These are phyloP conservation scores for Antarctomyces pellizariae DNA, from an alignment of 495 filamentous ascomycete genomes.

Conservation along the genomic window DNA sequence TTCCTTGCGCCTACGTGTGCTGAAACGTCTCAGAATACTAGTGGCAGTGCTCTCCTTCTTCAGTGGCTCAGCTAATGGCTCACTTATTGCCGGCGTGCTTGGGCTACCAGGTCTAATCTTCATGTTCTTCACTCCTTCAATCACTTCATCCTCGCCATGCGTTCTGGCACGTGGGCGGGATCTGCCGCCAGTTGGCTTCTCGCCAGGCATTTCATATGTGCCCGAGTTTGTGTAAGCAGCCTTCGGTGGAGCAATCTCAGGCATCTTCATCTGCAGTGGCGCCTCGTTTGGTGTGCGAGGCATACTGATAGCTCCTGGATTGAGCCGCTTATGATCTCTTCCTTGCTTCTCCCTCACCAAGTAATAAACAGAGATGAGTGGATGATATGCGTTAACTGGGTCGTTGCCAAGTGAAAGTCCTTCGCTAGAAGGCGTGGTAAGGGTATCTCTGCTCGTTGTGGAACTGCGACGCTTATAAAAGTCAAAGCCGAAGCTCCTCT, in stretches of 20 bases:
- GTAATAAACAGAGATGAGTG: constrained; percentile 84
- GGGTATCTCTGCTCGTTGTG: constrained; percentile 61
- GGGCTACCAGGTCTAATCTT: constrained; percentile 32
- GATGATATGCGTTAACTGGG: constrained; percentile 82
- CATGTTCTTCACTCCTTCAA: constrained; percentile 49
- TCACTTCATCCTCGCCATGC: constrained; percentile 84
- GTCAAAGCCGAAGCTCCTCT: constrained; percentile 72
- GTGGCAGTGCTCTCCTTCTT: constrained; percentile 78
- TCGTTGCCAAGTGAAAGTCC: constrained; percentile 63
- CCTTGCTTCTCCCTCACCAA: constrained; percentile 88
- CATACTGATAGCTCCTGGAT: constrained; percentile 32
- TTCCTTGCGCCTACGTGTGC: constrained; percentile 51
- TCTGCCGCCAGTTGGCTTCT: constrained; percentile 52
- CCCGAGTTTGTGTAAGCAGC: constrained; percentile 79
- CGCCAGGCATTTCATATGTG: constrained; percentile 61
- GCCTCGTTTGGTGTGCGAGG: constrained; percentile 32
- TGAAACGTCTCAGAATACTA: constrained; percentile 74
- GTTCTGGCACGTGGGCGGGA: constrained; percentile 72
- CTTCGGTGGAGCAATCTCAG: constrained; percentile 52
- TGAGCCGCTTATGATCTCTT: constrained; percentile 43
- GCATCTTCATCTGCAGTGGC: constrained; percentile 28
- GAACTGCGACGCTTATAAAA: constrained; percentile 95
- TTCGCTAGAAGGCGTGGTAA: constrained; percentile 70
- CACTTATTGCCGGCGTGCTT: constrained; percentile 28
- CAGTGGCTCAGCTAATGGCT: constrained; percentile 32